Evolutionary conservation across 2,329 filamentous ascomycete species (phyloP).

Genomic region (Fusarium algeriense): DNA sequence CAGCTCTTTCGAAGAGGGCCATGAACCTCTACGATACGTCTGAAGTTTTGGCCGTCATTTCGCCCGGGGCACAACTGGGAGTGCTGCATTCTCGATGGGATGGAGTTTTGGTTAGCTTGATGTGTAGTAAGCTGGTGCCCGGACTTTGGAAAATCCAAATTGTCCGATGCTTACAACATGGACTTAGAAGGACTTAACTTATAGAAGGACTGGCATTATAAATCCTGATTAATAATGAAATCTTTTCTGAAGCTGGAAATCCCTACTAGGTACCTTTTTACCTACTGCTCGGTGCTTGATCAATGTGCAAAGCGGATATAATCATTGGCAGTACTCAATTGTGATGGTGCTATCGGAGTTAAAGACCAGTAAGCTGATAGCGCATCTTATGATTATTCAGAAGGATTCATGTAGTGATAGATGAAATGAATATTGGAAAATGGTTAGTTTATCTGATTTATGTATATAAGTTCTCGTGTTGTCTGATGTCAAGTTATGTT

Average conservation of each 20-base stretch:
- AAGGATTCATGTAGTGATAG: too few species aligned
- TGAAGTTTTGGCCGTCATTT: too few species aligned
- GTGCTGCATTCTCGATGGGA: too few species aligned
- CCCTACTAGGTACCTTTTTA: too few species aligned
- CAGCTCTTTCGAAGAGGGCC: too few species aligned
- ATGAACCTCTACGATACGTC: too few species aligned
- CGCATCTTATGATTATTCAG: background rate
- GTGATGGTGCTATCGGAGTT: slow-evolving; percentile 26
- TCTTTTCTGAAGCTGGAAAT: too few species aligned
- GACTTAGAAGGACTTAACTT: slow-evolving; percentile 4
- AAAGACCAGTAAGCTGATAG: background rate
- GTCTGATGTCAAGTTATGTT: too few species aligned
- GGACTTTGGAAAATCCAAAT: slow-evolving; percentile 34
- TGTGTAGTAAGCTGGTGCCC: background rate
- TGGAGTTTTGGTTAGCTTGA: background rate
- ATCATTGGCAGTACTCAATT: background rate
- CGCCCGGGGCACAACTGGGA: too few species aligned
- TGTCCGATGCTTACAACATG: slow-evolving; percentile 10
- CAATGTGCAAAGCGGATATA: background rate
- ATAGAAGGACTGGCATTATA: background rate
- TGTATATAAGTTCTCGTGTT: background rate
- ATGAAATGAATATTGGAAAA: too few species aligned
- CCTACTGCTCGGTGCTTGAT: background rate
- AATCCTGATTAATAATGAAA: background rate
- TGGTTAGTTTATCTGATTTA: fast-evolving